Evolutionary conservation across 257 asterid genomes (phyloP).

Genomic region (Nemophila menziesii): DNA sequence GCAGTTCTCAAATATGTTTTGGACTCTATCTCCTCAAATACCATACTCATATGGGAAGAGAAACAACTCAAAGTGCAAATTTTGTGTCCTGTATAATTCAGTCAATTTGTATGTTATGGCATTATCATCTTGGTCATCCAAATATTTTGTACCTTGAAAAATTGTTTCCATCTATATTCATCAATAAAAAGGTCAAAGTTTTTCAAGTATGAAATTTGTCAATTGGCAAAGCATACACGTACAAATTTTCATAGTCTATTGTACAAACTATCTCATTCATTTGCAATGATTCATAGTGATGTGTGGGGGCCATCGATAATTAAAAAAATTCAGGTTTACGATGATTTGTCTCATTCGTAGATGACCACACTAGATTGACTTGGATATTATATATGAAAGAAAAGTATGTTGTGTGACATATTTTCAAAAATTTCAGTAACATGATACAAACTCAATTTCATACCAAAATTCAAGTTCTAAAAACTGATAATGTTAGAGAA

Average conservation of each 20-base stretch:
- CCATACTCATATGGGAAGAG: too few species aligned
- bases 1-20: not conserved
- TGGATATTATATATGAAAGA: not conserved
- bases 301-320: not conserved
- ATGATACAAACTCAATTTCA: constrained; percentile 6
- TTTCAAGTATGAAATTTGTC: constrained; percentile 3
- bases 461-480: not conserved
- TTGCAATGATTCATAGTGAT: constrained; percentile 1
- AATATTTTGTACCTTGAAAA: not conserved
- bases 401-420: not conserved
- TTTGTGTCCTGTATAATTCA: not conserved
- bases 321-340: not conserved
- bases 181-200: constrained; percentile 4
- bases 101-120: not conserved
- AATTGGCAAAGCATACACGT: not conserved
- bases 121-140: constrained; percentile 3
- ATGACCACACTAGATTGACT: constrained; percentile 4
- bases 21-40: not conserved
- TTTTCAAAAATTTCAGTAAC: not conserved
- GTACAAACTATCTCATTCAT: not conserved
- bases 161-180: constrained; percentile 1
- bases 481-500: constrained; percentile 4
- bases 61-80: not conserved
- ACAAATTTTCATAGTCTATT: not conserved
- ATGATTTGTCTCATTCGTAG: constrained; percentile 1